phyloP scores from a whole-genome alignment of 441 rosid genomes.

The Arabidopsis hybrid region DNA sequence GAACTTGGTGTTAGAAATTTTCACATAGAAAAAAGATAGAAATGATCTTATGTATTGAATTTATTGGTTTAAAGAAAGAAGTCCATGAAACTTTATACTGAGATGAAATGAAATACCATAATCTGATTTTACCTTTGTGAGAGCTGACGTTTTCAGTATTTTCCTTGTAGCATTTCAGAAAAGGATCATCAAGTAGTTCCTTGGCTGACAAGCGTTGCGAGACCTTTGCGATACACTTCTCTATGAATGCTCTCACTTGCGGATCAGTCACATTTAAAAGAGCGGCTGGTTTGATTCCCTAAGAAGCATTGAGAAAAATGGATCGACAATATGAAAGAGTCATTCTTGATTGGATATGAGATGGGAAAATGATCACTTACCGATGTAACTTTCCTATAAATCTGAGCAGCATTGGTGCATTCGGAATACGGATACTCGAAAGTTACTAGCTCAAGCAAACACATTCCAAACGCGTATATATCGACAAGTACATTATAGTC shows the following conservation, averaged over 20 bases:
- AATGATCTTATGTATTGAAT: no score
- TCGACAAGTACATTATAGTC: slow-evolving; percentile 78
- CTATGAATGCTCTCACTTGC: slow-evolving; percentile 73
- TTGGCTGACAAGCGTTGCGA: slow-evolving; percentile 76
- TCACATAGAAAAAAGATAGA: no score
- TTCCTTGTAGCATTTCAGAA: slow-evolving; percentile 69
- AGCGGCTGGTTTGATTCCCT: slow-evolving; percentile 95
- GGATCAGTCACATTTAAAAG: slow-evolving; percentile 76
- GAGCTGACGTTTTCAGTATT: slow-evolving; percentile 46
- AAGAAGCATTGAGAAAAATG: not conserved
- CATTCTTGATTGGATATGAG: slow-evolving; percentile 1
- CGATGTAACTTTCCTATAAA: slow-evolving; percentile 72
- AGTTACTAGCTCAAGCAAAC: slow-evolving; percentile 75
- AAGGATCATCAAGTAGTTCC: slow-evolving; percentile 88
- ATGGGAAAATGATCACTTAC: slow-evolving; percentile 49
- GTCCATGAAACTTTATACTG: no score
- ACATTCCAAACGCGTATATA: slow-evolving; percentile 77
- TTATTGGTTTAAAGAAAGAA: no score
- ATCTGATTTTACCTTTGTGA: slow-evolving; percentile 25
- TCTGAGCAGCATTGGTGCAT: slow-evolving; percentile 77
- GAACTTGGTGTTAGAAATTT: not conserved
- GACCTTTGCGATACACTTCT: slow-evolving; percentile 85
- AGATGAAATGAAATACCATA: not conserved
- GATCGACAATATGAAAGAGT: not conserved
- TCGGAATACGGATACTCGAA: slow-evolving; percentile 70